Evolutionary conservation across 345 rosid genomes (phyloP).

Genomic region (Populus davidiana): DNA sequence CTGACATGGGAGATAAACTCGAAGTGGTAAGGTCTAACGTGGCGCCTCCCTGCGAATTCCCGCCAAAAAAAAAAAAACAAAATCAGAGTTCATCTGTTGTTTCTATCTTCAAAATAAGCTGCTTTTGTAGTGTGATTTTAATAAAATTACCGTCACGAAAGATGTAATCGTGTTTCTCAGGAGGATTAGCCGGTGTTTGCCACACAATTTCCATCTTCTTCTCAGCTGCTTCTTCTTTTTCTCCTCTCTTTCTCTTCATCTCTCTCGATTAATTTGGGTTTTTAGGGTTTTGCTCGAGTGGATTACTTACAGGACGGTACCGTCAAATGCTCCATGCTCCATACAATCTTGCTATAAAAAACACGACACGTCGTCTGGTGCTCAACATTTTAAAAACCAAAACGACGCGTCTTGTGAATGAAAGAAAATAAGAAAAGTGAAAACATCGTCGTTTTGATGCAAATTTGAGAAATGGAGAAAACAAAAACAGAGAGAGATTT

Average conservation of each 20-base stretch:
- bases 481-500: neutral
- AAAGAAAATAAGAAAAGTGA: neutral
- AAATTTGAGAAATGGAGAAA: neutral
- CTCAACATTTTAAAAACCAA: neutral
- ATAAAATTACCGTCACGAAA: constrained; percentile 52
- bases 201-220: constrained; percentile 50
- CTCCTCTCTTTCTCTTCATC: constrained; percentile 35
- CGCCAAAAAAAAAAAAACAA: constrained; percentile 23
- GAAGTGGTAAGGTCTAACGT: constrained; percentile 78
- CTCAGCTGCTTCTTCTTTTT: constrained; percentile 16
- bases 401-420: constrained; percentile 18
- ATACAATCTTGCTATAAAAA: too few species aligned
- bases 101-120: neutral
- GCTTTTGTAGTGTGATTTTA: neutral
- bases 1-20: constrained; percentile 86
- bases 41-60: constrained; percentile 66
- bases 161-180: constrained; percentile 60
- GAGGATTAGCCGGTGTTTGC: constrained; percentile 65
- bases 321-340: too few species aligned
- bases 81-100: neutral
- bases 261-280: neutral
- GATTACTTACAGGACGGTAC: too few species aligned
- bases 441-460: constrained; percentile 29
- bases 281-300: neutral
- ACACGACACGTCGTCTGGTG: neutral